Conservation (phyloP, 2,329 filamentous ascomycete genomes). For the Fusarium hostae region DNA sequence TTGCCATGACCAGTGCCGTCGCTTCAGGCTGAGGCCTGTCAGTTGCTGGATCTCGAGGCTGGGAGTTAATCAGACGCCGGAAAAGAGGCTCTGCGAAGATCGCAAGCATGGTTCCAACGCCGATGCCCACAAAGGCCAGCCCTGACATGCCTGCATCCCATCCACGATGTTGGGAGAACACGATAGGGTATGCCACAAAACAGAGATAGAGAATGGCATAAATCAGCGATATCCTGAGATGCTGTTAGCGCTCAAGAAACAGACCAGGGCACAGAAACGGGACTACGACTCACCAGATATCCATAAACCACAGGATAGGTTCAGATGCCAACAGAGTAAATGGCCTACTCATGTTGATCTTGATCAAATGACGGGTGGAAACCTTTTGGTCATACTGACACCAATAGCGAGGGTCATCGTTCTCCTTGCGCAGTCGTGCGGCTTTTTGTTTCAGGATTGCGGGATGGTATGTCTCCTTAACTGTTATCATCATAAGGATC, state of each 20-base stretch:
- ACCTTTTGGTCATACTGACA: conserved; percentile 80
- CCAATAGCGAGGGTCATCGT: conserved; percentile 78
- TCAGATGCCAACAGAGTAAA: conserved; percentile 82
- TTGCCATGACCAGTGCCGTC: conserved; percentile 81
- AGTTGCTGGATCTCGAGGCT: conserved; percentile 79
- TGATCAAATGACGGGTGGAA: conserved; percentile 73
- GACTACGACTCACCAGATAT: conserved; percentile 63
- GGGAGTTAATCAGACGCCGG: conserved; percentile 79
- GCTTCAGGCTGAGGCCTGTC: conserved; percentile 81
- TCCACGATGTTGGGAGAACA: conserved; percentile 78
- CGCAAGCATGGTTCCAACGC: conserved; percentile 70
- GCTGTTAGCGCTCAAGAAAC: conserved; percentile 9
- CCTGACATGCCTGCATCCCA: conserved; percentile 81
- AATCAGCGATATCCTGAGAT: conserved; percentile 76
- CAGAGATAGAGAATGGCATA: conserved; percentile 91
- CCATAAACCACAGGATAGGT: conserved; percentile 80
- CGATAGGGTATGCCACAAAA: conserved; percentile 89
- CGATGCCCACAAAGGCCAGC: conserved; percentile 79
- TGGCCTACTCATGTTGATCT: conserved; percentile 79
- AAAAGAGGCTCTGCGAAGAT: conserved; percentile 76
- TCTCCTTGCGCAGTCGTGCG: conserved; percentile 71
- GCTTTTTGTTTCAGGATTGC: conserved; percentile 75
- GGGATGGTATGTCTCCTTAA: conserved; percentile 82
- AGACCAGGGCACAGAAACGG: neutral
- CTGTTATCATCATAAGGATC: conserved; percentile 66